Evolutionary conservation across 768 basidiomycete genomes (phyloP).

Genomic region (Lanmaoa pseudosensibilis): DNA sequence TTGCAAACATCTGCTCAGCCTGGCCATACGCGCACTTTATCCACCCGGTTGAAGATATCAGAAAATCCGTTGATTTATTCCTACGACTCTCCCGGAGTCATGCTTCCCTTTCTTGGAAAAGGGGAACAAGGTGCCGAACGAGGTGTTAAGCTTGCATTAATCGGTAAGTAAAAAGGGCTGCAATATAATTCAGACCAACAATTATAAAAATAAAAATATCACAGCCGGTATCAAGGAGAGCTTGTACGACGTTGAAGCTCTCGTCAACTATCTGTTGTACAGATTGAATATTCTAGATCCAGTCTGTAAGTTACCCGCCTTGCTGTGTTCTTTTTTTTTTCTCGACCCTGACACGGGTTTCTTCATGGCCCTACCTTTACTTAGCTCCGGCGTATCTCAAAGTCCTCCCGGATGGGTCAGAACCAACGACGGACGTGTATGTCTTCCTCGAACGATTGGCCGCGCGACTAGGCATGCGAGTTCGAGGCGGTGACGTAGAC

Average conservation of each 20-base stretch:
- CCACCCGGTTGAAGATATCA: conserved; percentile 84
- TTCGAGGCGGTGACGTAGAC: conserved; percentile 74
- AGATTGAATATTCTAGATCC: conserved; percentile 79
- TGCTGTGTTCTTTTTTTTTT: conserved; percentile 6
- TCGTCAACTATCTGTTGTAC: conserved; percentile 86
- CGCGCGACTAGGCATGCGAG: conserved; percentile 76
- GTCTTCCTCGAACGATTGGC: conserved; percentile 72
- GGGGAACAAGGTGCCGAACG: conserved; percentile 86
- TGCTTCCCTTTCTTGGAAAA: conserved; percentile 90
- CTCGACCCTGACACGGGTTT: neutral
- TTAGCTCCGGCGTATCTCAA: conserved; percentile 71
- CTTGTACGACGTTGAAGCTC: conserved; percentile 78
- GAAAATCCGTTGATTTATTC: conserved; percentile 85
- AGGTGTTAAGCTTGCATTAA: conserved; percentile 89
- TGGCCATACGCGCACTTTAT: conserved; percentile 85
- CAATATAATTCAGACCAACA: conserved; percentile 1
- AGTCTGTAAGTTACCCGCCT: conserved; percentile 47
- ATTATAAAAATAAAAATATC: conserved; percentile 8
- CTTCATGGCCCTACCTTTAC: neutral
- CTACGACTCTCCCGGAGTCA: conserved; percentile 94
- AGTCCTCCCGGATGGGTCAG: conserved; percentile 53
- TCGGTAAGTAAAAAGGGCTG: conserved; percentile 59
- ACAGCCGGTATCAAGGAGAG: conserved; percentile 93
- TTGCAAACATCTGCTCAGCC: conserved; percentile 87
- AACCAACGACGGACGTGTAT: conserved; percentile 59